Conservation (phyloP, 2,329 filamentous ascomycete species). For the Fusarium globosum region DNA sequence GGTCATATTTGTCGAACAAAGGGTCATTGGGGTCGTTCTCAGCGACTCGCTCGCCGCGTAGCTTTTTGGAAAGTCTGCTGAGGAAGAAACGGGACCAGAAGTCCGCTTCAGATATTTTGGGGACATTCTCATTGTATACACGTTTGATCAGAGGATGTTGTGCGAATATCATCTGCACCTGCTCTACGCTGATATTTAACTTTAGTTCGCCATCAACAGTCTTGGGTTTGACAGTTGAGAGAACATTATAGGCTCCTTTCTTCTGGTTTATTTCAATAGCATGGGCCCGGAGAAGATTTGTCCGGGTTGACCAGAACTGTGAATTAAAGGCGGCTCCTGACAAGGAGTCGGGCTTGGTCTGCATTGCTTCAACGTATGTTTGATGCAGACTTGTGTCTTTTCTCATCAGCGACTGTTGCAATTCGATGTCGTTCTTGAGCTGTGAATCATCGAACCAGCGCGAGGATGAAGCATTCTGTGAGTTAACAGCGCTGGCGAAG, state of each 20-base stretch:
- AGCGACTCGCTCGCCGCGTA: slow-evolving; percentile 87
- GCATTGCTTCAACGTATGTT: slow-evolving; percentile 87
- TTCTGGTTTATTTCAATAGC: slow-evolving; percentile 89
- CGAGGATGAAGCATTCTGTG: slow-evolving; percentile 62
- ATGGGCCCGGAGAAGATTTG: slow-evolving; percentile 87
- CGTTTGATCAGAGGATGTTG: slow-evolving; percentile 92
- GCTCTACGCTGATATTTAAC: slow-evolving; percentile 88
- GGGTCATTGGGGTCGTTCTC: slow-evolving; percentile 81
- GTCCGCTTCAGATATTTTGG: slow-evolving; percentile 78
- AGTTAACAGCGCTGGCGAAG: slow-evolving; percentile 76
- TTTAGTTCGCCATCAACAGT: slow-evolving; percentile 68
- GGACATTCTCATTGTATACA: slow-evolving; percentile 94
- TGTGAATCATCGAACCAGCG: slow-evolving; percentile 84
- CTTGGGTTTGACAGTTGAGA: slow-evolving; percentile 84
- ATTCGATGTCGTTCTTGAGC: slow-evolving; percentile 79
- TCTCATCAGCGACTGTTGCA: slow-evolving; percentile 90
- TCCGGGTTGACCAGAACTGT: slow-evolving; percentile 94
- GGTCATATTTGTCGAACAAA: slow-evolving; percentile 87
- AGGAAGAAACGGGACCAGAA: slow-evolving; percentile 98
- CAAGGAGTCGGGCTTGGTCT: slow-evolving; percentile 86
- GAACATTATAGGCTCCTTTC: slow-evolving; percentile 91
- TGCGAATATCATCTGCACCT: slow-evolving; percentile 91
- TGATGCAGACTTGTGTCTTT: slow-evolving; percentile 79
- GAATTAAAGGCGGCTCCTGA: slow-evolving; percentile 83
- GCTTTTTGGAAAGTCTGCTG: slow-evolving; percentile 87